Base-by-base conservation (phyloP, 345 rosid genomes). In the Pugionium dolabratum region DNA sequence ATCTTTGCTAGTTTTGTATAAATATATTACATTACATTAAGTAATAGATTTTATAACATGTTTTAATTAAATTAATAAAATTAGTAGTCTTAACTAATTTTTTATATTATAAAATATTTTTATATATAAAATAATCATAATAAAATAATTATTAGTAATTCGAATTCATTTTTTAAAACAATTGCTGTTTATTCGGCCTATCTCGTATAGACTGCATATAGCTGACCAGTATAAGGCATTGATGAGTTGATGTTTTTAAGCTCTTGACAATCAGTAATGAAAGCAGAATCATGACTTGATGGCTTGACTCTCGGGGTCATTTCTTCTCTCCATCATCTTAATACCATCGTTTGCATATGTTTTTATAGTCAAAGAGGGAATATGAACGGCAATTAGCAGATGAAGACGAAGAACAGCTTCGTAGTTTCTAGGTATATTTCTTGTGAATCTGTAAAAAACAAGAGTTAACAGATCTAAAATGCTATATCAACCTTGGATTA, bases 381-480 rank as follows among this genome's bases (percentile, higher is more conserved):
- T 81, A 86, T 62, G 98, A 90, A 69, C 79, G 59, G 7, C 87
- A 79, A 66, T 33, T 93, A 59, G 96, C 94, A 55, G 79, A 86
- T 67, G 90, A 82, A 69, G 98, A 93, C 41, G 87, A 79, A 33
- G 67, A 81, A 63, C 83, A 90, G 74, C 86, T 93, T 26, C 81
- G 76, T 63, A 85, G 79, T 82, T 93, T 93, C 83, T 97, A 93
- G 71, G 98, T 93, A 74, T 62, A 36, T 11, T 67, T 62, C 32
- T 47, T 34, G 55, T 54, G 7, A 32, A 6, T 11, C 4, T 31
- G 39, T 9, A 8, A 2, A 3, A 32, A 26, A 40, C 33, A 7
- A n/a, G n/a, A n/a, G 10, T 30, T 40, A 32, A 9, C 8, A 5
- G 1, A 49, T 43, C 25, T 5, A 7, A n/a, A n/a, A n/a, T n/a